Evolutionary conservation across 2,329 filamentous ascomycete species (phyloP), one percentile per base, ranked within the genome.

Genomic region (Fusarium sulawesiense): DNA sequence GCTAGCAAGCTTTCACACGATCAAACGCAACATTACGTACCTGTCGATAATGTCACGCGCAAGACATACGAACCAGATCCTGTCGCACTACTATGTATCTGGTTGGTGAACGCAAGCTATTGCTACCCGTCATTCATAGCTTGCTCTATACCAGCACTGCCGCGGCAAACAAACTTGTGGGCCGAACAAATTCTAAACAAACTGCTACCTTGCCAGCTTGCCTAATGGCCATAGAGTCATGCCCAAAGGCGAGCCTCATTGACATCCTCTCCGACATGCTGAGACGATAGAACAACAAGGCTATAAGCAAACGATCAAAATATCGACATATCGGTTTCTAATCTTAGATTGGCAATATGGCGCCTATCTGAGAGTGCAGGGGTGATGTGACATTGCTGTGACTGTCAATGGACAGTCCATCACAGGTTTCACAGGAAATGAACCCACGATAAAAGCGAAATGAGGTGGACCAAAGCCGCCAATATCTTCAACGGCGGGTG

Each of bases 371-470:
- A 45, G 57, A 45, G 51, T 56, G 16, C 64, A 57, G 53, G 66
- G 66, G 57, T 73, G 64, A 63, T 73, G 66, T 73, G 73, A 74
- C 64, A 64, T 59, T 46, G 61, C 45, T 59, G 50, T 60, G 62
- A 59, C 63, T 61, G 53, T 55, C 56, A 58, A 55, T 50, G 40
- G 55, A 27, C 56, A 47, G 48, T 54, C 58, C 63, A 64, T 70
- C 57, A 69, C 58, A 68, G 59, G 59, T 58, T 60, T 47, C 29
- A 29, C 23, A 69, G 72, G 73, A 76, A 76, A 76, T 76, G 74
- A 76, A 73, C 44, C 47, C 48, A 64, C 62, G 32, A 64, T 51
- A 48, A 64, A 67, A 66, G 67, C 71, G 73, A 76, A 74, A 76
- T 76, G 73, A 76, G 64, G 58, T 67, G 64, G 65, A 51, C 51